Percentiles rank a stretch among this genome's conserved stretches.
These are phyloP conservation scores for Tetraselmis striata DNA, from an alignment of 139 green algal genomes.

Conservation along the genomic window DNA sequence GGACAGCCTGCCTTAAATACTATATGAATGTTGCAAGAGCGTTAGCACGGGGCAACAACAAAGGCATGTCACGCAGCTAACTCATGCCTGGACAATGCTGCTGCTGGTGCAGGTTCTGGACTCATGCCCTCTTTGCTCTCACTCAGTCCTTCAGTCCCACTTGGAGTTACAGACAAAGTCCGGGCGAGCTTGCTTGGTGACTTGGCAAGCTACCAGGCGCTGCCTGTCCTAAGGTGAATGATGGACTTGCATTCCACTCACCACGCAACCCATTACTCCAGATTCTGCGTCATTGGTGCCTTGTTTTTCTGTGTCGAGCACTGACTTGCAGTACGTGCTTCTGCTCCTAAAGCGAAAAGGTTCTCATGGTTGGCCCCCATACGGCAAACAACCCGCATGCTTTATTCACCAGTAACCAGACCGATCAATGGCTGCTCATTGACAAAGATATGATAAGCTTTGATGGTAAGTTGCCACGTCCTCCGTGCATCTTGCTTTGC, in stretches of 20 bases:
- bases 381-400: not conserved
- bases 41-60: too few relatives aligned
- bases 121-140: not conserved
- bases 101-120: not conserved
- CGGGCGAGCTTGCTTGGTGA: not conserved
- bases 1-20: not conserved
- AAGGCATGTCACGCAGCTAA: too few relatives aligned
- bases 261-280: too few relatives aligned
- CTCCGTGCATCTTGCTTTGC: not conserved
- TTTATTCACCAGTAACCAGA: not conserved
- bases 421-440: not conserved
- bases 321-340: not conserved
- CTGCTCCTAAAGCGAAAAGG: not conserved
- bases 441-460: not conserved
- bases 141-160: not conserved
- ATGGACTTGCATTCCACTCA: not conserved
- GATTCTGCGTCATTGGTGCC: too few relatives aligned
- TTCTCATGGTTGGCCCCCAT: not conserved
- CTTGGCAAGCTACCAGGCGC: not conserved
- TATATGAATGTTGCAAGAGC: too few relatives aligned
- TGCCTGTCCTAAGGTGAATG: not conserved
- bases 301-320: too few relatives aligned
- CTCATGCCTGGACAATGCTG: not conserved
- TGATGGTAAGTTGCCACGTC: not conserved
- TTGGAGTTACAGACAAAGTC: not conserved